Percentiles rank a stretch among this genome's conserved stretches.
Evolutionary conservation across 495 filamentous ascomycete genomes (phyloP).

Genomic region (Aspergillus affinis): DNA sequence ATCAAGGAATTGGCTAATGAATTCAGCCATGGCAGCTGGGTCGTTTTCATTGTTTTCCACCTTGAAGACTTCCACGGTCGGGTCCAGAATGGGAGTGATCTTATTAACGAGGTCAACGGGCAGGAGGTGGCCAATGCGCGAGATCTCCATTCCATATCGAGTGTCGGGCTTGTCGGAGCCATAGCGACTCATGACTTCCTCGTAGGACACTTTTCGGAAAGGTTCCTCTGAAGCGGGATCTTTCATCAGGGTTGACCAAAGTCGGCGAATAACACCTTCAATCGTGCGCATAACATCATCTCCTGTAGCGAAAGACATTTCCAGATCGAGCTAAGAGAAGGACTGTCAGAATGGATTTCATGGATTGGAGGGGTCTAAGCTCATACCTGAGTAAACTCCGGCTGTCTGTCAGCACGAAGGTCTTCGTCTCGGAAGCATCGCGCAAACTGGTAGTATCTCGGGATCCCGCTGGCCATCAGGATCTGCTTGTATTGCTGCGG

Average conservation of each 20-base stretch:
- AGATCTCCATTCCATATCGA: conserved; percentile 62
- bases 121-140: conserved; percentile 59
- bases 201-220: conserved; percentile 67
- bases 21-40: conserved; percentile 51
- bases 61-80: conserved; percentile 71
- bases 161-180: conserved; percentile 93
- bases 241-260: conserved; percentile 53
- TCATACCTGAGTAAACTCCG: conserved; percentile 89
- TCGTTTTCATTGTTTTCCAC: conserved; percentile 49
- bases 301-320: conserved; percentile 80
- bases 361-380: not conserved
- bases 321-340: conserved; percentile 71
- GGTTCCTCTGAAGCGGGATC: conserved; percentile 38
- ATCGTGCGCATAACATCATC: conserved; percentile 70
- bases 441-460: conserved; percentile 86
- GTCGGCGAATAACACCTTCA: conserved; percentile 59
- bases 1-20: conserved; percentile 68
- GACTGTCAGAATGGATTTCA: conserved; percentile 7
- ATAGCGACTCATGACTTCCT: conserved; percentile 74
- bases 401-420: conserved; percentile 86
- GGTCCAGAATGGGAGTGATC: conserved; percentile 61
- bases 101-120: conserved; percentile 66
- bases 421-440: conserved; percentile 96
- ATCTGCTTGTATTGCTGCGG: conserved; percentile 99
- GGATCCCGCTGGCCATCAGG: conserved; percentile 85